These are phyloP conservation scores for Carex kokanica DNA, from an alignment of 176 grass and related monocot genomes.

Conservation along the genomic window DNA sequence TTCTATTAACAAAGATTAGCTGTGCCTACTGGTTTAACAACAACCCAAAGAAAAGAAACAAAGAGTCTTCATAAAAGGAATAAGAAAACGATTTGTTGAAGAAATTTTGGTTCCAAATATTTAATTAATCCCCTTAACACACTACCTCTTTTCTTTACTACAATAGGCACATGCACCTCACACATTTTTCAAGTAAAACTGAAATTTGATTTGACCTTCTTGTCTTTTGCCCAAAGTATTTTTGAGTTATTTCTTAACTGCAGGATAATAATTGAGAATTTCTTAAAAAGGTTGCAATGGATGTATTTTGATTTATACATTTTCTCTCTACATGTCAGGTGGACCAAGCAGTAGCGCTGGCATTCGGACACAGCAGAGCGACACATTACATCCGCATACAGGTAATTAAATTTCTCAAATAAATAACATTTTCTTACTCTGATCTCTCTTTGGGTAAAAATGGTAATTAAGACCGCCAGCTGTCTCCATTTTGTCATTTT, in stretches of 20 bases:
- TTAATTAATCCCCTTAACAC: background rate
- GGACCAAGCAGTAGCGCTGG: constrained; percentile 20
- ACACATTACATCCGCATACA: constrained; percentile 29
- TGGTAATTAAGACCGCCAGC: constrained; percentile 4
- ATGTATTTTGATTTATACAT: background rate
- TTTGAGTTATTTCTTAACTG: background rate
- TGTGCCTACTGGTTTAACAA: background rate
- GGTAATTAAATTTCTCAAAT: constrained; percentile 15
- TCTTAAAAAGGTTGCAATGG: background rate
- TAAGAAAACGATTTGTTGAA: background rate
- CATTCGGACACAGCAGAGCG: constrained; percentile 27
- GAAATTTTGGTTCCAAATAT: background rate
- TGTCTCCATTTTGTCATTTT: constrained; percentile 14
- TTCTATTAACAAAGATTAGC: background rate
- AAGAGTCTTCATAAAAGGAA: background rate
- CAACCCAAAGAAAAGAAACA: background rate
- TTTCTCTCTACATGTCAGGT: background rate
- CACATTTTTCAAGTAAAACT: background rate
- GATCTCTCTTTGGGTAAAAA: background rate
- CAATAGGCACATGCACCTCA: background rate
- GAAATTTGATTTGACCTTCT: background rate
- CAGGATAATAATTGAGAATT: background rate
- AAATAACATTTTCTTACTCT: background rate
- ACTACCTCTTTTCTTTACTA: background rate
- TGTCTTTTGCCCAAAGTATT: background rate